Percentiles rank a stretch among this genome's conserved stretches.
phyloP scores from a whole-genome alignment of 129 eudicot species.

The Tagetes patula region DNA sequence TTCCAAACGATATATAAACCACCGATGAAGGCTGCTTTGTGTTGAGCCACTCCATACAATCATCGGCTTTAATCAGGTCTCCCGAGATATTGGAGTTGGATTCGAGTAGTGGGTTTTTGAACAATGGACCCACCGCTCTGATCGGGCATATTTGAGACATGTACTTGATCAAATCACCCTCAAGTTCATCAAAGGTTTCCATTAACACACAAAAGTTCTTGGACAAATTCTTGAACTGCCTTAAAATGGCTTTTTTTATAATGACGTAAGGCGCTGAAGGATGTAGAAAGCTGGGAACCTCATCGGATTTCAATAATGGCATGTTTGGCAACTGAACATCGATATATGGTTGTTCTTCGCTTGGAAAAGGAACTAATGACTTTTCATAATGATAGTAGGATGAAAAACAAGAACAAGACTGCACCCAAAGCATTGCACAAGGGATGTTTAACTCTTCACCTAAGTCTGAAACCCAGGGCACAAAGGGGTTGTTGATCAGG shows the following conservation, averaged over 20 bases:
- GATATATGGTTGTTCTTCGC: slow-evolving; percentile 42
- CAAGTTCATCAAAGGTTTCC: slow-evolving; percentile 82
- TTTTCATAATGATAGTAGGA: slow-evolving; percentile 56
- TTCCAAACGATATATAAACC: slow-evolving; percentile 79
- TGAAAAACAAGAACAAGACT: slow-evolving; percentile 68
- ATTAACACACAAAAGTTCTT: slow-evolving; percentile 60
- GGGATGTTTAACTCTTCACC: slow-evolving; percentile 54
- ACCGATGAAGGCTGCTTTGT: slow-evolving; percentile 53
- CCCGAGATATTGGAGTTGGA: slow-evolving; percentile 35
- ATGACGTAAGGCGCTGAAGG: slow-evolving; percentile 51
- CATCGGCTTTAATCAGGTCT: slow-evolving; percentile 48
- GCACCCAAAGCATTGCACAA: slow-evolving; percentile 76
- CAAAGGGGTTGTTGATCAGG: slow-evolving; percentile 60
- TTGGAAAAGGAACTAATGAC: slow-evolving; percentile 47
- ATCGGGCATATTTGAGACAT: slow-evolving; percentile 46
- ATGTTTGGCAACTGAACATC: slow-evolving; percentile 60
- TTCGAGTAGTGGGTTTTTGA: slow-evolving; percentile 38
- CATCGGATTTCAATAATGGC: slow-evolving; percentile 74
- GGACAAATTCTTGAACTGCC: slow-evolving; percentile 54
- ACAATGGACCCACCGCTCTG: slow-evolving; percentile 71
- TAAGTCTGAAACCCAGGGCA: slow-evolving; percentile 76
- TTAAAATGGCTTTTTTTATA: slow-evolving; percentile 38
- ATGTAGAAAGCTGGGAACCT: slow-evolving; percentile 69
- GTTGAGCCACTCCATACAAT: slow-evolving; percentile 55
- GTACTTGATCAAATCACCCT: slow-evolving; percentile 46